Evolutionary conservation across 192 early-diverging fungal genomes (phyloP).

Genomic region (Linderina pennispora): DNA sequence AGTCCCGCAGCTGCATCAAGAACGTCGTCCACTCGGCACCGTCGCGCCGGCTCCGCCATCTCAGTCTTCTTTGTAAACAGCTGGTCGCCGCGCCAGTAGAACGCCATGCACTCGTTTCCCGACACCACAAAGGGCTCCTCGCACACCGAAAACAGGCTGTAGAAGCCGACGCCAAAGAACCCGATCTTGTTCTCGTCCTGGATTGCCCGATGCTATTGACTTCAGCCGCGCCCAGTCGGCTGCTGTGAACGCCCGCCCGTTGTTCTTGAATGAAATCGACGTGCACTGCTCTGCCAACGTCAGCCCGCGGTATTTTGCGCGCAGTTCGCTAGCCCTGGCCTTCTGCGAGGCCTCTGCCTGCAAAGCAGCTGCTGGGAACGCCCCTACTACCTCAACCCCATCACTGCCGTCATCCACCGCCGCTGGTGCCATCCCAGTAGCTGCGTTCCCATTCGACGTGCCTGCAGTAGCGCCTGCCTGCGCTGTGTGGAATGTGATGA

Average conservation of each 20-base stretch:
- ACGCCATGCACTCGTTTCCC: conserved; percentile 66
- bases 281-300: neutral
- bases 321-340: neutral
- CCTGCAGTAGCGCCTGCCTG: conserved; percentile 14
- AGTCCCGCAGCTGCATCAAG: conserved; percentile 69
- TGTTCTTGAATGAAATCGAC: conserved; percentile 61
- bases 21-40: conserved; percentile 65
- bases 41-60: conserved; percentile 24
- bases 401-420: neutral
- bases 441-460: no score
- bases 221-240: conserved; percentile 79
- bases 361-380: conserved; percentile 1
- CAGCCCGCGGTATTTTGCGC: neutral
- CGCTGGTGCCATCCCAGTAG: no score
- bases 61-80: conserved; percentile 70
- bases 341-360: neutral
- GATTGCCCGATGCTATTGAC: conserved; percentile 90
- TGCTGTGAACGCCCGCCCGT: conserved; percentile 70
- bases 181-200: conserved; percentile 77
- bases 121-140: conserved; percentile 70
- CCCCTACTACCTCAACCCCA: neutral
- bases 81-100: conserved; percentile 85
- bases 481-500: conserved; percentile 54
- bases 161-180: conserved; percentile 79
- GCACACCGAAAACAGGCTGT: conserved; percentile 82